phyloP scores from a whole-genome alignment of 495 filamentous ascomycete genomes.

The Rusavskia elegans region DNA sequence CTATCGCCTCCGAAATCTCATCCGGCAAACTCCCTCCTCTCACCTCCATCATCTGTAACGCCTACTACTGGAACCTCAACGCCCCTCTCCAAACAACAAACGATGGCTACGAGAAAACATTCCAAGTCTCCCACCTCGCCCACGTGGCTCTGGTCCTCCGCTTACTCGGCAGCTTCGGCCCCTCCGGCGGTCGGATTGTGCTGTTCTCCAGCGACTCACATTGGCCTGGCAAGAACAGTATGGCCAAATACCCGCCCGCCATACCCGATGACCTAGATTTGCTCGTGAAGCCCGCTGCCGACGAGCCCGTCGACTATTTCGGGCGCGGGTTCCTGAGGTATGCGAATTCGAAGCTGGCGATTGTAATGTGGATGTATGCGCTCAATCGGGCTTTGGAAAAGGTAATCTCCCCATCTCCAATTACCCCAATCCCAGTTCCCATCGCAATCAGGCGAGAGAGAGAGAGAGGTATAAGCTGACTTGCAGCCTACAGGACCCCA shows the following conservation, averaged over 20 bases:
- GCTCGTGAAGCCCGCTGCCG: too few species aligned
- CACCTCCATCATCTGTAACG: slow-evolving; percentile 28
- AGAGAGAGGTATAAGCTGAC: too few species aligned
- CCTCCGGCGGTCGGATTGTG: too few species aligned
- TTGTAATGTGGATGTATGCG: slow-evolving; percentile 28
- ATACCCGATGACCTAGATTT: too few species aligned
- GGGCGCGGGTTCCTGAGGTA: slow-evolving; percentile 29
- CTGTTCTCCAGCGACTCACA: too few species aligned
- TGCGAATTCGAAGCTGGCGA: slow-evolving; percentile 25
- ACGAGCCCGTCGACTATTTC: slow-evolving; percentile 12
- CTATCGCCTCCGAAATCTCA: too few species aligned
- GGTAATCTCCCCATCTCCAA: slow-evolving; percentile 9
- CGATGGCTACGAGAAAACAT: slow-evolving; percentile 27
- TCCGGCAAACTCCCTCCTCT: slow-evolving; percentile 19
- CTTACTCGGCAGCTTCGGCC: too few species aligned
- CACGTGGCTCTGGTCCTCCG: slow-evolving; percentile 20
- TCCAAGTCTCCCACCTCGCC: slow-evolving; percentile 29
- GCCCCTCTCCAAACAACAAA: slow-evolving; percentile 20
- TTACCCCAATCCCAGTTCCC: not conserved
- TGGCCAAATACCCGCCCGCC: too few species aligned
- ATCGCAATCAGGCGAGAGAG: too few species aligned
- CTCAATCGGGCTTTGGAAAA: slow-evolving; percentile 26
- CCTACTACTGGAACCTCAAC: slow-evolving; percentile 26
- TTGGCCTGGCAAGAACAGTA: too few species aligned
- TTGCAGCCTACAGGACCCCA: not conserved